phyloP scores from a whole-genome alignment of 2,329 filamentous ascomycete genomes.

The Diplodia seriata region DNA sequence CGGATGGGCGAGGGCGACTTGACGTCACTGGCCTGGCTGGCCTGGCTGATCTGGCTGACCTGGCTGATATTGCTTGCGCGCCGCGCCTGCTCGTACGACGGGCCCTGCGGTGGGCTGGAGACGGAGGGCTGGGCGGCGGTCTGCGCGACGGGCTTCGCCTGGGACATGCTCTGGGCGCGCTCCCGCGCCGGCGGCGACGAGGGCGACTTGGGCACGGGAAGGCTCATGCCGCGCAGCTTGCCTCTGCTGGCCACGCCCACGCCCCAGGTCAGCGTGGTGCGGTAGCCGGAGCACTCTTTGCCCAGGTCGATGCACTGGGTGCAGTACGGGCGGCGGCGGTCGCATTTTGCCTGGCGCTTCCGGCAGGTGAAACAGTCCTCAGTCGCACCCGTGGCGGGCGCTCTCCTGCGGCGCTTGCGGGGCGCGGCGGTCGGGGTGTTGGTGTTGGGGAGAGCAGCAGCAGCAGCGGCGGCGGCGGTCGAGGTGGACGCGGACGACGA shows the following conservation, averaged over 20 bases:
- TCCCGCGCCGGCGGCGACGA: constrained; percentile 36
- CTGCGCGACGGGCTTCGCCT: constrained; percentile 9
- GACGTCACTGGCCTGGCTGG: constrained; percentile 2
- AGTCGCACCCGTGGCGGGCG: constrained; percentile 84
- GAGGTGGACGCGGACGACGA: not conserved
- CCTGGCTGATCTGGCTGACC: constrained; percentile 14
- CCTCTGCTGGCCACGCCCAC: constrained; percentile 94
- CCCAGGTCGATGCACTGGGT: constrained; percentile 91
- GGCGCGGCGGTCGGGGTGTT: constrained; percentile 34
- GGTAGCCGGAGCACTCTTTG: constrained; percentile 94
- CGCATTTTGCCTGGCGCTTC: constrained; percentile 83
- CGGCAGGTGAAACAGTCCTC: constrained; percentile 96
- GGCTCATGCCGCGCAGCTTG: constrained; percentile 87
- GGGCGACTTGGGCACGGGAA: constrained; percentile 64
- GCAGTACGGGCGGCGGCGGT: constrained; percentile 91
- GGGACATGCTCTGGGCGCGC: constrained; percentile 20
- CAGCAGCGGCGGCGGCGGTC: not conserved
- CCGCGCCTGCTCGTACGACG: not conserved
- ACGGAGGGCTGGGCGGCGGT: constrained; percentile 2
- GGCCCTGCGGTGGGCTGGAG: constrained; percentile 11
- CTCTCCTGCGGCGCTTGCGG: constrained; percentile 80
- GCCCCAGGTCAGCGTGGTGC: constrained; percentile 95
- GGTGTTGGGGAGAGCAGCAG: constrained; percentile 1
- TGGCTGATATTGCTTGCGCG: constrained; percentile 23
- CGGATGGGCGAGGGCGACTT: constrained; percentile 32